Evolutionary conservation across 2,329 filamentous ascomycete genomes (phyloP).

Genomic region (Acrodontium crateriforme): DNA sequence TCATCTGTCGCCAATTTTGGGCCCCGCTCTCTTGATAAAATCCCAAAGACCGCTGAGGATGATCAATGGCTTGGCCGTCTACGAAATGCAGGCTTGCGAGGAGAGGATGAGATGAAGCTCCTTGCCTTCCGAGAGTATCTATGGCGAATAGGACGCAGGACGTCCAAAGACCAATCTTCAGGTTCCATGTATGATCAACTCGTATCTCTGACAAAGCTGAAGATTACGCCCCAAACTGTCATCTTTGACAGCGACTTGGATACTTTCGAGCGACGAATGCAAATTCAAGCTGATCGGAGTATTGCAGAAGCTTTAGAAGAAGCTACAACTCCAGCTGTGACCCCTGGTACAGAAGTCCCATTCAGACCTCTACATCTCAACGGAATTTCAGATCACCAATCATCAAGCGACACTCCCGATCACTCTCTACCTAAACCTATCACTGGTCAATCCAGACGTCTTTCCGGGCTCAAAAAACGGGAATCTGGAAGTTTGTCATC

Average conservation of each 20-base stretch:
- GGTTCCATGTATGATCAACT: conserved; percentile 48
- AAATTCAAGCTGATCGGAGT: conserved; percentile 35
- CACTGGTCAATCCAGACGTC: conserved; percentile 1
- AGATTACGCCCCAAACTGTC: conserved; percentile 73
- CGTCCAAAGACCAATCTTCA: conserved; percentile 41
- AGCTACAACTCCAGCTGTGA: conserved; percentile 31
- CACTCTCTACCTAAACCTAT: conserved; percentile 1
- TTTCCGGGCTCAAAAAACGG: conserved; percentile 9
- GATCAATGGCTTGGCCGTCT: conserved; percentile 83
- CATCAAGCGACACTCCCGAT: background rate
- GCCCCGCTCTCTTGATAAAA: conserved; percentile 44
- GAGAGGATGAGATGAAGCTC: conserved; percentile 82
- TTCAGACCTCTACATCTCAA: conserved; percentile 4
- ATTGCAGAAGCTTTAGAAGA: conserved; percentile 85
- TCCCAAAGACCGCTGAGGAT: conserved; percentile 76
- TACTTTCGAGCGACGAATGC: conserved; percentile 28
- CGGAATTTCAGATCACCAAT: conserved; percentile 1
- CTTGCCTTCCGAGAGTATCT: conserved; percentile 80
- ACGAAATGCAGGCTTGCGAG: conserved; percentile 64
- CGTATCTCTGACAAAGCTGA: conserved; percentile 59
- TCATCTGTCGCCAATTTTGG: conserved; percentile 45
- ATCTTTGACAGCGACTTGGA: conserved; percentile 71
- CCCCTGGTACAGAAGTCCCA: too few relatives aligned
- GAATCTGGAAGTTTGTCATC: conserved; percentile 20
- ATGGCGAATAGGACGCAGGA: conserved; percentile 67